Conservation (phyloP, 495 filamentous ascomycete species). For the Penicillium samsonianum region DNA sequence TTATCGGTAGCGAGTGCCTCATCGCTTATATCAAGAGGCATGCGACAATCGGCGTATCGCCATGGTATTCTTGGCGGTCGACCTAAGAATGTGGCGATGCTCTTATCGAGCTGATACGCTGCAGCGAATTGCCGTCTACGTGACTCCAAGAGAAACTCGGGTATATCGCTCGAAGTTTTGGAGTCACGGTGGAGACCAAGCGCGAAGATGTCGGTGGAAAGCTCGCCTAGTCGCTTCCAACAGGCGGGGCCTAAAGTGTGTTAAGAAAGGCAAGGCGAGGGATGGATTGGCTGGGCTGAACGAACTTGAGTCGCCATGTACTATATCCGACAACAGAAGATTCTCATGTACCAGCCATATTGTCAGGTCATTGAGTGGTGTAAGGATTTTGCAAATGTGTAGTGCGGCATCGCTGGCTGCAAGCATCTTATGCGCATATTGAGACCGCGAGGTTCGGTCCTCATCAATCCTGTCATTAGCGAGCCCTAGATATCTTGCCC, state of each 20-base stretch:
- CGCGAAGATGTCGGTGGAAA: slow-evolving; percentile 46
- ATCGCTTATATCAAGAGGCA: slow-evolving; percentile 57
- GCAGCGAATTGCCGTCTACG: slow-evolving; percentile 52
- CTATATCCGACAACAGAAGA: slow-evolving; percentile 24
- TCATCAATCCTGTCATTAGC: slow-evolving; percentile 18
- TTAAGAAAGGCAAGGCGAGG: slow-evolving; percentile 4
- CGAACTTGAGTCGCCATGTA: slow-evolving; percentile 36
- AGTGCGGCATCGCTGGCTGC: slow-evolving; percentile 28
- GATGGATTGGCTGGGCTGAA: not conserved
- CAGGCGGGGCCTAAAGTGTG: slow-evolving; percentile 22
- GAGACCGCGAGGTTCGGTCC: slow-evolving; percentile 5
- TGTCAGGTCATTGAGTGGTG: slow-evolving; percentile 35
- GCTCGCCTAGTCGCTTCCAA: slow-evolving; percentile 36
- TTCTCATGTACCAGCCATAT: slow-evolving; percentile 38
- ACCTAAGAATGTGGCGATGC: slow-evolving; percentile 52
- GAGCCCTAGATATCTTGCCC: slow-evolving; percentile 29
- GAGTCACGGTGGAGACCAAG: slow-evolving; percentile 56
- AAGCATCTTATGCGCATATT: slow-evolving; percentile 33
- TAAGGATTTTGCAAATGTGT: slow-evolving; percentile 34
- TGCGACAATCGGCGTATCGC: slow-evolving; percentile 51
- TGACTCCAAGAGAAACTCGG: slow-evolving; percentile 47
- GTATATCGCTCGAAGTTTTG: slow-evolving; percentile 31
- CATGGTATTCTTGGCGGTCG: slow-evolving; percentile 53
- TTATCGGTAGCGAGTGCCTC: slow-evolving; percentile 43
- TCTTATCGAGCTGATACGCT: slow-evolving; percentile 53